Conservation (phyloP, 2,329 filamentous ascomycete species). For the Remersonia thermophila region DNA sequence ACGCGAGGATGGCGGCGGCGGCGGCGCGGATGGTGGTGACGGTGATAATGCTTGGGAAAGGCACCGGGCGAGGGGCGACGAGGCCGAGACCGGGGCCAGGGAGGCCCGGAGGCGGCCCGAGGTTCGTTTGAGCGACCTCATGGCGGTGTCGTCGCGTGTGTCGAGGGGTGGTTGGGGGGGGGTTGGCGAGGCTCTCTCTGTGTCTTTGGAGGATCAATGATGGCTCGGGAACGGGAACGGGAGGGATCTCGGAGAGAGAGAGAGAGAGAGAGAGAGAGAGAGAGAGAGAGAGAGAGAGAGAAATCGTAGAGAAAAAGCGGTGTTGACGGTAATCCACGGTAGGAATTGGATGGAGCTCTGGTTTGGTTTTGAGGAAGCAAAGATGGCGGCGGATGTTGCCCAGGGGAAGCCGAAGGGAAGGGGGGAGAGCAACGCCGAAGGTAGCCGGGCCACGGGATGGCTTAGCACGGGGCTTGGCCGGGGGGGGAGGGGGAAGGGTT, state of each 20-base stretch:
- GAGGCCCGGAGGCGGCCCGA: slow-evolving; percentile 32
- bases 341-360: no score
- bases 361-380: neutral
- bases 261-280: no score
- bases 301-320: no score
- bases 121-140: slow-evolving; percentile 44
- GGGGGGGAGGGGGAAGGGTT: no score
- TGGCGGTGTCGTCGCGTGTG: slow-evolving; percentile 20
- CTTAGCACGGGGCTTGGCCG: no score
- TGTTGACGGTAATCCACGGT: no score
- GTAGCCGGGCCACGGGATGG: no score
- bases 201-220: no score
- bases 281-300: no score
- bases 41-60: neutral
- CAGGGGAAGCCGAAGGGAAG: neutral
- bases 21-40: neutral
- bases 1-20: slow-evolving; percentile 16
- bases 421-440: neutral
- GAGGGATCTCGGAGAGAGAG: no score
- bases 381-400: neutral
- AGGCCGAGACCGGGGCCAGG: slow-evolving; percentile 2
- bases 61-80: slow-evolving; percentile 5
- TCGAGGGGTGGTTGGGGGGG: neutral
- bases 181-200: neutral
- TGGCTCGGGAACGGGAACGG: no score